These are phyloP conservation scores for Cladosporium oxysporum DNA, from an alignment of 2,329 filamentous ascomycete species.

Conservation along the genomic window DNA sequence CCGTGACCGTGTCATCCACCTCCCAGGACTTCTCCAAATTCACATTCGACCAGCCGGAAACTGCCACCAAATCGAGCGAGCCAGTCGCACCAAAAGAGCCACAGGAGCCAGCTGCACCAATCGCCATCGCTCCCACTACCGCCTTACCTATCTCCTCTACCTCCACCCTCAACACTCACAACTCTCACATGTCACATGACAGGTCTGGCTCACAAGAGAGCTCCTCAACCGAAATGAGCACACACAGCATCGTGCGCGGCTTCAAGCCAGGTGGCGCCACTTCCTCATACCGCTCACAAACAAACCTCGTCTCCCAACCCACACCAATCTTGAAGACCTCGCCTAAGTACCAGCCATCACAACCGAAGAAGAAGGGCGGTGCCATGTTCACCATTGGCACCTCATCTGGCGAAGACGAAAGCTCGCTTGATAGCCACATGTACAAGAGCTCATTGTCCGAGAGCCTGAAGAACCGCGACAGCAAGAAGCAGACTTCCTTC, in stretches of 20 bases:
- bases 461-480: conserved; percentile 50
- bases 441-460: conserved; percentile 57
- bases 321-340: conserved; percentile 62
- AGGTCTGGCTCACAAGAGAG: conserved; percentile 57
- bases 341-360: conserved; percentile 36
- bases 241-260: conserved; percentile 76
- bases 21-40: conserved; percentile 40
- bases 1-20: conserved; percentile 24
- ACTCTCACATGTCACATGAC: conserved; percentile 32
- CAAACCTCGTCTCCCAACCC: conserved; percentile 54
- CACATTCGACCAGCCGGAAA: conserved; percentile 25
- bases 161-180: conserved; percentile 54
- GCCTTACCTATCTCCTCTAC: conserved; percentile 41
- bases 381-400: conserved; percentile 71
- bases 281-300: conserved; percentile 66
- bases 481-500: conserved; percentile 80
- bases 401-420: conserved; percentile 83
- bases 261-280: conserved; percentile 78
- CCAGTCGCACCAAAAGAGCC: conserved; percentile 37
- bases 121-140: conserved; percentile 2
- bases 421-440: conserved; percentile 68
- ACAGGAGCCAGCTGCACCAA: neutral
- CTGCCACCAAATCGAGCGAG: conserved; percentile 35
- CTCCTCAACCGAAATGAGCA: conserved; percentile 61
- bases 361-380: conserved; percentile 65